Evolutionary conservation across 192 early-diverging fungal species (phyloP).

Genomic region (Chytriomyces sp.): DNA sequence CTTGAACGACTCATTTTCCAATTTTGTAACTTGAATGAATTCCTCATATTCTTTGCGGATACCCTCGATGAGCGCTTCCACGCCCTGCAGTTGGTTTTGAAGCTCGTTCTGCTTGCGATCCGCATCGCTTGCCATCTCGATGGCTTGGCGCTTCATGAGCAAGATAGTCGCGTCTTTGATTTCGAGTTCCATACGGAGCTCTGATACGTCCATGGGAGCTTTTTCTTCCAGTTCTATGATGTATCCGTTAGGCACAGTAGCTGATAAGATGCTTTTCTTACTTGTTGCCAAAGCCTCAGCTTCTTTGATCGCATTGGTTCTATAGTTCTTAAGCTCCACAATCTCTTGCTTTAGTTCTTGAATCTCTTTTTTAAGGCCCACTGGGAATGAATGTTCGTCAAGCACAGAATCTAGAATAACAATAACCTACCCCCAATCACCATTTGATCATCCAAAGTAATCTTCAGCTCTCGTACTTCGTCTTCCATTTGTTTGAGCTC

Average conservation of each 20-base stretch:
- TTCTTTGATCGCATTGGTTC: slow-evolving; percentile 33
- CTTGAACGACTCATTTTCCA: slow-evolving; percentile 59
- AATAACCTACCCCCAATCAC: slow-evolving; percentile 25
- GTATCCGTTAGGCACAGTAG: not conserved
- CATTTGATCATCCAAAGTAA: slow-evolving; percentile 39
- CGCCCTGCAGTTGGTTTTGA: slow-evolving; percentile 63
- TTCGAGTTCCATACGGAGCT: slow-evolving; percentile 35
- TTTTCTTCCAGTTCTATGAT: slow-evolving; percentile 14
- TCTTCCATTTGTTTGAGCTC: slow-evolving; percentile 53
- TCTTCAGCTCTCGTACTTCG: slow-evolving; percentile 39
- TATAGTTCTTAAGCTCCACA: slow-evolving; percentile 27
- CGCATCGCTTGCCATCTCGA: slow-evolving; percentile 55
- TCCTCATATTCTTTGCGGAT: slow-evolving; percentile 63
- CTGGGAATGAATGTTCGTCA: slow-evolving; percentile 15
- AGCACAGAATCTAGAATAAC: not conserved
- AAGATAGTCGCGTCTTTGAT: slow-evolving; percentile 32
- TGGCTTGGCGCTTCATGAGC: slow-evolving; percentile 42
- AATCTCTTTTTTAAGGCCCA: slow-evolving; percentile 34
- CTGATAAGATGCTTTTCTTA: not conserved
- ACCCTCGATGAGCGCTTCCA: slow-evolving; percentile 61
- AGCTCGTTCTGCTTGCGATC: slow-evolving; percentile 58
- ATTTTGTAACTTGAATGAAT: slow-evolving; percentile 59
- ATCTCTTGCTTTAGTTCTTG: slow-evolving; percentile 30
- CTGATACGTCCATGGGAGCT: slow-evolving; percentile 36
- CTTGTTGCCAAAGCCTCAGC: slow-evolving; percentile 20